Evolutionary conservation across 2,329 filamentous ascomycete genomes (phyloP), one percentile per base, ranked within the genome.

Genomic region (Cytospora chrysosperma): DNA sequence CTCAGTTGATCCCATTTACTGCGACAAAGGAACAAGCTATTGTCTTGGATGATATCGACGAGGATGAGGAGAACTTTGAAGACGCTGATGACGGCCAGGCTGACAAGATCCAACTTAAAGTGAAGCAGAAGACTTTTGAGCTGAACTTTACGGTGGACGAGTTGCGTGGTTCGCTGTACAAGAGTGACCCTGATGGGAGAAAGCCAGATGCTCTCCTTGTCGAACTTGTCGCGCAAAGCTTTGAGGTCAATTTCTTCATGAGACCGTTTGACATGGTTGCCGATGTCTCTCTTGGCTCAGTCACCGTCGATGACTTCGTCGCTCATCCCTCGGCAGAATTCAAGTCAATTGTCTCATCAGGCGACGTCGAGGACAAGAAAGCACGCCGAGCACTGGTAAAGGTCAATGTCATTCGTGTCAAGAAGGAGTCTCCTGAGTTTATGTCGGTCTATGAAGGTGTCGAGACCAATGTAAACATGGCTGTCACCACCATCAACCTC

Each of bases 141-240:
- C 92, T 99, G 78, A 96, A 93, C 69, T 99, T 99, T 75, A 93
- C 92, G 10, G 95, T 99, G 40, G 95, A 97, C 71, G 92, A 90
- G 65, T 83, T 99, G 53, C 93, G 96, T 75, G 95, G 95, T 2
- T 98, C 95, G 0, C 81, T 99, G 1, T 99, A 92, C 75, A 87
- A 88, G 67, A 92, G 93, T 62, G 93, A 97, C 70, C 86, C 91
- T 0, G 88, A 94, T 69, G 87, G 88, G 54, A 84, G 84, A 65
- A 88, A 88, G 67, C 84, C 88, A 0, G 96, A 99, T 70, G 82
- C 90, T 60, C 80, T 99, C 2, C 81, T 99, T 10, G 94, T 96
- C 2, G 94, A 98, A 71, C 79, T 99, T 9, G 88, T 98, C 37
- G 95, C 95, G 0, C 91, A 98, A 74, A 85, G 89, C 15, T 99